Evolutionary conservation across 2,329 filamentous ascomycete species (phyloP).

Genomic region (Didymella arachidicola): DNA sequence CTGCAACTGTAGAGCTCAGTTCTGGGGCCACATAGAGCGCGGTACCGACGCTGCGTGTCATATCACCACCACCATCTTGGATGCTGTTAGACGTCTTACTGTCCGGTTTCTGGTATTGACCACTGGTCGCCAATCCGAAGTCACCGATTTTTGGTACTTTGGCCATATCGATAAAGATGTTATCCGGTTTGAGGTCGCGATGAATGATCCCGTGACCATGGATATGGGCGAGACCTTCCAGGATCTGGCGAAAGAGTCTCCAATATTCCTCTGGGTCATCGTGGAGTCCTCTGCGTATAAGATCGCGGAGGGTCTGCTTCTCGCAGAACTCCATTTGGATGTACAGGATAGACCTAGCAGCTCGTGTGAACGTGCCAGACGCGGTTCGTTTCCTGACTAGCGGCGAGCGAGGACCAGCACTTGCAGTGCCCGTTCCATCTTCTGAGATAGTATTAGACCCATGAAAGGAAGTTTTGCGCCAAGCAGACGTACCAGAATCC

Average conservation of each 20-base stretch:
- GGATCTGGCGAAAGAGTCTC: constrained; percentile 88
- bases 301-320: constrained; percentile 86
- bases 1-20: constrained; percentile 75
- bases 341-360: constrained; percentile 79
- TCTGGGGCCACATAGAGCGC: constrained; percentile 94
- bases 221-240: constrained; percentile 90
- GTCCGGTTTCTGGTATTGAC: constrained; percentile 72
- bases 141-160: constrained; percentile 96
- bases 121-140: constrained; percentile 91
- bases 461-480: background rate
- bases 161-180: constrained; percentile 91
- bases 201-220: constrained; percentile 93
- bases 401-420: constrained; percentile 46
- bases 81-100: constrained; percentile 52
- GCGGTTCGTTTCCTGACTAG: constrained; percentile 49
- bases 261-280: constrained; percentile 81
- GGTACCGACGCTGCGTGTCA: constrained; percentile 77
- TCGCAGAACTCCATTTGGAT: constrained; percentile 99
- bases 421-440: constrained; percentile 54
- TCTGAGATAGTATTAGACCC: constrained; percentile 44
- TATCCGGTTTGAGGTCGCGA: constrained; percentile 95
- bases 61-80: constrained; percentile 61
- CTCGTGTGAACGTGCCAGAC: constrained; percentile 57
- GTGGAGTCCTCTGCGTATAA: constrained; percentile 78
- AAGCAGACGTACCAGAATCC: constrained; percentile 45